Evolutionary conservation across 2,329 filamentous ascomycete species (phyloP).

Genomic region (Neoascochyta sp.): DNA sequence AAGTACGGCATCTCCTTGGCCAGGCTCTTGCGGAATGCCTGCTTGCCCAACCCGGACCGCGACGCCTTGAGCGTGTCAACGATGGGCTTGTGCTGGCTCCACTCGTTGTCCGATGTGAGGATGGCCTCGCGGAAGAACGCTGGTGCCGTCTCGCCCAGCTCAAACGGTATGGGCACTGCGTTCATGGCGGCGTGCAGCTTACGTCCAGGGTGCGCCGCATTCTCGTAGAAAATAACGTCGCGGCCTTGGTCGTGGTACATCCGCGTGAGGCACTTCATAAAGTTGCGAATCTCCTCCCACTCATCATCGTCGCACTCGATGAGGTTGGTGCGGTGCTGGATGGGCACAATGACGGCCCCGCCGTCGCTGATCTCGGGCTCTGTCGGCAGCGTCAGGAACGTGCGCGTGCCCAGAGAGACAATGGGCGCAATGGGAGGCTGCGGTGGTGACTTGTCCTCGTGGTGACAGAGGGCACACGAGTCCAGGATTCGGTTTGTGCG

Average conservation of each 20-base stretch:
- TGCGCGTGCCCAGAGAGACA: conserved; percentile 78
- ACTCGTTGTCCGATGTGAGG: conserved; percentile 81
- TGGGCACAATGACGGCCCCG: conserved; percentile 82
- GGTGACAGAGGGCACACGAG: conserved; percentile 83
- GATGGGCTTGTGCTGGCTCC: conserved; percentile 91
- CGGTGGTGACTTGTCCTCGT: conserved; percentile 72
- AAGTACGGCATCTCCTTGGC: conserved; percentile 99
- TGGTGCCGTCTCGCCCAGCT: conserved; percentile 83
- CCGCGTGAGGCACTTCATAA: conserved; percentile 93
- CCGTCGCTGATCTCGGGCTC: conserved; percentile 82
- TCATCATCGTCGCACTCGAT: conserved; percentile 99
- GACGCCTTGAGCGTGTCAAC: conserved; percentile 75
- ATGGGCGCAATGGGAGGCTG: conserved; percentile 73
- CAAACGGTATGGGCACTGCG: conserved; percentile 83
- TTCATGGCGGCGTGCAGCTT: conserved; percentile 82
- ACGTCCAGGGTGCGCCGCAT: conserved; percentile 75
- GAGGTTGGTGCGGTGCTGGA: conserved; percentile 81
- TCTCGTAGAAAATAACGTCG: conserved; percentile 96
- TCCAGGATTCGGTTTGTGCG: conserved; percentile 85
- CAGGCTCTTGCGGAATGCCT: conserved; percentile 76
- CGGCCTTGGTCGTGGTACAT: conserved; percentile 93
- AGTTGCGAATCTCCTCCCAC: conserved; percentile 98
- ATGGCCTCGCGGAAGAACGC: conserved; percentile 97
- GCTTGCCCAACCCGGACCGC: conserved; percentile 67
- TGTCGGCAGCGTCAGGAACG: conserved; percentile 83